A percentile compares a stretch with the other conserved stretches of the same genome.
Conservation (phyloP, 805 yeast genomes). For the Lachancea meyersii region DNA sequence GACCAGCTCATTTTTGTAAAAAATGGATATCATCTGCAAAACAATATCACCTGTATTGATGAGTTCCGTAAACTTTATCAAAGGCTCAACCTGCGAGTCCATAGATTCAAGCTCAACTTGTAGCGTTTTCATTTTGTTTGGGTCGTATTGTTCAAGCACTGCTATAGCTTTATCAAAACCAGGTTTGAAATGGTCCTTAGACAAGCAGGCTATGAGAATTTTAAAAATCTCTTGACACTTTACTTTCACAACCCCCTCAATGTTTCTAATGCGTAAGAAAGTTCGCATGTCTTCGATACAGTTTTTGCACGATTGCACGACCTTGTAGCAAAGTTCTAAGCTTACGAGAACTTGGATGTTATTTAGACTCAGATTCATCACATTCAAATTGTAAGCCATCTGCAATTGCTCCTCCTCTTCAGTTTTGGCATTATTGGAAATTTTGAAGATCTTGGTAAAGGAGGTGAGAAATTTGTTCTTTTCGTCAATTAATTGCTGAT, state of each 20-base stretch:
- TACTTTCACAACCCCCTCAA: slow-evolving; percentile 25
- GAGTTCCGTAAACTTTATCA: slow-evolving; percentile 79
- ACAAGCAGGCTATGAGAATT: slow-evolving; percentile 54
- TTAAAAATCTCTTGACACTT: slow-evolving; percentile 59
- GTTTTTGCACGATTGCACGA: slow-evolving; percentile 61
- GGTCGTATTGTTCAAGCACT: slow-evolving; percentile 66
- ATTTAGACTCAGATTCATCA: slow-evolving; percentile 67
- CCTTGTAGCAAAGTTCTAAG: slow-evolving; percentile 67
- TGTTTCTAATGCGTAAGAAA: slow-evolving; percentile 35
- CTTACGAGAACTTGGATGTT: slow-evolving; percentile 72
- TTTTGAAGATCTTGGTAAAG: slow-evolving; percentile 56
- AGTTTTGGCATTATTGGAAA: slow-evolving; percentile 26
- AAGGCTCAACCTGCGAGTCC: slow-evolving; percentile 59
- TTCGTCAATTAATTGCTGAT: slow-evolving; percentile 28
- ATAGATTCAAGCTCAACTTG: slow-evolving; percentile 29
- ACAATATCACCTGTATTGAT: slow-evolving; percentile 90
- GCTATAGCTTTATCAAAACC: slow-evolving; percentile 80
- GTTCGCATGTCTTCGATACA: slow-evolving; percentile 54
- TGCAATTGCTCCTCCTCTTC: slow-evolving; percentile 38
- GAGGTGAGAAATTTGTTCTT: slow-evolving; percentile 56
- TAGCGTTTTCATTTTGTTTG: slow-evolving; percentile 37
- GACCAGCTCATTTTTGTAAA: slow-evolving; percentile 78
- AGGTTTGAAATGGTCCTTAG: slow-evolving; percentile 67
- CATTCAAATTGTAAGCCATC: slow-evolving; percentile 73
- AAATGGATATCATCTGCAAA: slow-evolving; percentile 85